These are phyloP conservation scores for Acanthamoeba healyi DNA, from an alignment of 208 protist genomes.

Conservation along the genomic window DNA sequence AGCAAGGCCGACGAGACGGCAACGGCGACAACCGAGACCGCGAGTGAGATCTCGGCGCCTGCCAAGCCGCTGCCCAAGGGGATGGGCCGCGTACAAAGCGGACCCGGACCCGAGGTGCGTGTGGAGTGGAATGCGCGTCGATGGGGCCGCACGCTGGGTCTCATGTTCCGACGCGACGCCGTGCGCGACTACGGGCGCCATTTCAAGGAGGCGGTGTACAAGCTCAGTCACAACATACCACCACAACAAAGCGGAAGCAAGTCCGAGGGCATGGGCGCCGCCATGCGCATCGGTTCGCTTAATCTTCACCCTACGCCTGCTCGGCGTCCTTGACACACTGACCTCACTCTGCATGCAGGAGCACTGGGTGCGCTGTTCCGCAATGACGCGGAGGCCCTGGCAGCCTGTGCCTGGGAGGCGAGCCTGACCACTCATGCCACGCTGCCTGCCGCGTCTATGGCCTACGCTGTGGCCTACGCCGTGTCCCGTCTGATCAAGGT, in stretches of 20 bases:
- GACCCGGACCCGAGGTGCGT: constrained; percentile 3
- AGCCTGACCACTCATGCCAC: not conserved
- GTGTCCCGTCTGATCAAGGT: not conserved
- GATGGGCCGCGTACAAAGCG: not conserved
- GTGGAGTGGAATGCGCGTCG: not conserved
- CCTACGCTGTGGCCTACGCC: not conserved
- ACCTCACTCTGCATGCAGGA: not conserved
- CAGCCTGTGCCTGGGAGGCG: not conserved
- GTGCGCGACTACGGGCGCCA: constrained; percentile 17
- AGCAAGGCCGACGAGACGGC: not conserved
- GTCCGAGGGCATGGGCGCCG: constrained; percentile 40
- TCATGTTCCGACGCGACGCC: constrained; percentile 17
- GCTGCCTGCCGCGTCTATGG: not conserved
- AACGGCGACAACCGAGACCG: not conserved
- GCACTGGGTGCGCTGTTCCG: constrained; percentile 17
- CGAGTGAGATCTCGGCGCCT: too few relatives aligned
- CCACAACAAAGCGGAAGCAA: not conserved
- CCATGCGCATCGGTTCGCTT: constrained; percentile 4
- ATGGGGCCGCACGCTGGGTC: constrained; percentile 24
- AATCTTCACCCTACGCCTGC: too few relatives aligned
- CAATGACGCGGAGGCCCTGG: not conserved
- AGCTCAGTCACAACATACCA: not conserved
- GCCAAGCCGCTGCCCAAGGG: constrained; percentile 22
- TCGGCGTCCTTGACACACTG: too few relatives aligned
- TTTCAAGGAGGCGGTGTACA: constrained; percentile 18